Evolutionary conservation across 768 basidiomycete species (phyloP).

Genomic region (Leccinum boreale): DNA sequence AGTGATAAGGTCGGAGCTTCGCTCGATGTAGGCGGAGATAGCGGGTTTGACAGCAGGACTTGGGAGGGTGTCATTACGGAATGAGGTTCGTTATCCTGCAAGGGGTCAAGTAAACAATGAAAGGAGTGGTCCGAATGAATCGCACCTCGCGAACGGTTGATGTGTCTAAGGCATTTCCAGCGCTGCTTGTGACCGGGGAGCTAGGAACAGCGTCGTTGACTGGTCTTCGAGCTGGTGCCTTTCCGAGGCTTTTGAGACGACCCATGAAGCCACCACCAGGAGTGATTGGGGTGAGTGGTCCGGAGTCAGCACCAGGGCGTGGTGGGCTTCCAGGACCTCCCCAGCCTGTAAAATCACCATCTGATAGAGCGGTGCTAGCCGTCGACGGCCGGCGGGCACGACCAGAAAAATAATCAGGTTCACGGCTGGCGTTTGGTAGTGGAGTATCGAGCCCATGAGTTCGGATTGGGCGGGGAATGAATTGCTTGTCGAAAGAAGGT

Average conservation of each 20-base stretch:
- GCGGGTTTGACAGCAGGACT: conserved; percentile 47
- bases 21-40: conserved; percentile 62
- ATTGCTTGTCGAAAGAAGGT: conserved; percentile 31
- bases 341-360: conserved; percentile 51
- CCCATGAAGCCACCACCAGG: conserved; percentile 70
- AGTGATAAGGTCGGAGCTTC: conserved; percentile 71
- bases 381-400: conserved; percentile 46
- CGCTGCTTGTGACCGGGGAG: conserved; percentile 21
- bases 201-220: conserved; percentile 20
- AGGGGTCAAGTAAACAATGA: not conserved
- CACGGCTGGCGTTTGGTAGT: conserved; percentile 26
- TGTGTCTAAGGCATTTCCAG: conserved; percentile 14
- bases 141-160: conserved; percentile 25
- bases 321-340: conserved; percentile 37
- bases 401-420: conserved; percentile 53
- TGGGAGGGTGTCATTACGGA: conserved; percentile 51
- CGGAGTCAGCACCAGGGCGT: conserved; percentile 26
- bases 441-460: conserved; percentile 44
- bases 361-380: conserved; percentile 38
- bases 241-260: conserved; percentile 72
- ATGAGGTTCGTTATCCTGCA: conserved; percentile 26
- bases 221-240: conserved; percentile 41
- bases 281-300: conserved; percentile 45
- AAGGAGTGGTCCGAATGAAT: not conserved
- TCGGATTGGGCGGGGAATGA: conserved; percentile 36